Percentiles rank a stretch among this genome's conserved stretches.
These are phyloP conservation scores for Zhuliangozyma parablackwelliae DNA, from an alignment of 1,139 yeast genomes.

Conservation along the genomic window DNA sequence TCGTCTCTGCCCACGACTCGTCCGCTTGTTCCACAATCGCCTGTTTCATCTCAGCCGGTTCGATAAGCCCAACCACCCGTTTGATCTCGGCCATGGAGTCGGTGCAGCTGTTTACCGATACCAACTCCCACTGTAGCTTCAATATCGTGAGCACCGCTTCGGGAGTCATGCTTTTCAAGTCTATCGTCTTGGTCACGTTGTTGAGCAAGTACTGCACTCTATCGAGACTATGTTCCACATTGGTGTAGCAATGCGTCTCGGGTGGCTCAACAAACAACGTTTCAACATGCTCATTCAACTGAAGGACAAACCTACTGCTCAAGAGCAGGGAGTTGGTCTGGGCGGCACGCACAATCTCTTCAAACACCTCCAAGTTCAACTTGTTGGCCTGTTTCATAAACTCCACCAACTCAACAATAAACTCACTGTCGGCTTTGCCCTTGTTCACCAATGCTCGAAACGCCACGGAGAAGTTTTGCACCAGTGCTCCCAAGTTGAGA, in stretches of 20 bases:
- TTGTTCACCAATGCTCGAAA: constrained; percentile 10
- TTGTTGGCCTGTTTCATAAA: constrained; percentile 12
- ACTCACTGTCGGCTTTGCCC: constrained; percentile 13
- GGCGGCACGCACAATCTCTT: constrained; percentile 12
- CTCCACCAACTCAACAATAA: constrained; percentile 19
- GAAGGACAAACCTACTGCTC: constrained; percentile 19
- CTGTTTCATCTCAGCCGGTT: constrained; percentile 12
- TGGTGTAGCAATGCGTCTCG: constrained; percentile 31
- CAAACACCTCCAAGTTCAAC: constrained; percentile 21
- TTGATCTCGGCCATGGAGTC: constrained; percentile 5
- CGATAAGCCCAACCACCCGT: constrained; percentile 4
- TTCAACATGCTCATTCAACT: constrained; percentile 26
- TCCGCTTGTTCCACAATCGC: constrained; percentile 21
- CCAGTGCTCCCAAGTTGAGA: constrained; percentile 22
- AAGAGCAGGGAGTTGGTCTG: constrained; percentile 5
- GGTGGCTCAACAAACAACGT: constrained; percentile 28
- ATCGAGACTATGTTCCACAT: constrained; percentile 27
- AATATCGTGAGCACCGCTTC: constrained; percentile 15
- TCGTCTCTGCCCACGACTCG: constrained; percentile 19
- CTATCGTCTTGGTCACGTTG: constrained; percentile 8
- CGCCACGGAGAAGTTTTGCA: constrained; percentile 8
- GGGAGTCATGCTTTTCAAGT: constrained; percentile 8
- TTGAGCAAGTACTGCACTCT: constrained; percentile 22
- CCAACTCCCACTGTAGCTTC: constrained; percentile 22
- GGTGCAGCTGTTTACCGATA: constrained; percentile 14